These are phyloP conservation scores for Pelagophyceae sp. DNA, from an alignment of 352 stramenopile species.

Conservation along the genomic window DNA sequence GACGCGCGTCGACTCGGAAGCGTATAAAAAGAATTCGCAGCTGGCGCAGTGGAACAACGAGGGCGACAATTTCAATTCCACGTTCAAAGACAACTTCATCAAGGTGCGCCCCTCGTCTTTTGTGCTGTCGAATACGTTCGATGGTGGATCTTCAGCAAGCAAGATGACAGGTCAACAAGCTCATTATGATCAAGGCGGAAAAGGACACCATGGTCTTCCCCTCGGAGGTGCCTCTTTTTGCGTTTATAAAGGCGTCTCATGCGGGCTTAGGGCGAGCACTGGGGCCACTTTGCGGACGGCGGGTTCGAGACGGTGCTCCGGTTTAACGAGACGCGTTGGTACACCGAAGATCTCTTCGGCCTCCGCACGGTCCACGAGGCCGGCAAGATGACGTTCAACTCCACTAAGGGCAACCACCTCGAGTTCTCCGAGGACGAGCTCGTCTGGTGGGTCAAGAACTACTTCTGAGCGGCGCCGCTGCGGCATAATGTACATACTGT, in stretches of 20 bases:
- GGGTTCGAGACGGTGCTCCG: slow-evolving; percentile 56
- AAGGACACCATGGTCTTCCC: slow-evolving; percentile 75
- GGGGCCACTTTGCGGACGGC: slow-evolving; percentile 65
- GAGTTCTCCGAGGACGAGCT: slow-evolving; percentile 70
- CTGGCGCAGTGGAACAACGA: slow-evolving; percentile 73
- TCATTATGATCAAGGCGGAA: slow-evolving; percentile 75
- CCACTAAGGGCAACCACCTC: slow-evolving; percentile 77
- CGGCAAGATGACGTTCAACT: slow-evolving; percentile 75
- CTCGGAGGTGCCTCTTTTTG: no score
- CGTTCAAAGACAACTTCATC: slow-evolving; percentile 73
- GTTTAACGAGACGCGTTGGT: slow-evolving; percentile 85
- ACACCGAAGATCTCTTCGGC: slow-evolving; percentile 76
- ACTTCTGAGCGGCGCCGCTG: no score
- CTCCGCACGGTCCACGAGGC: slow-evolving; percentile 65
- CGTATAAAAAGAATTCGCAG: slow-evolving; percentile 45
- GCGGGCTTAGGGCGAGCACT: slow-evolving; percentile 56
- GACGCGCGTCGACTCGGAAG: slow-evolving; percentile 18
- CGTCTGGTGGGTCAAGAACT: slow-evolving; percentile 64
- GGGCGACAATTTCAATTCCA: slow-evolving; percentile 54
- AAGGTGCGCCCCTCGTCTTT: no score
- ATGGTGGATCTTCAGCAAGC: no score
- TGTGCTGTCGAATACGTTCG: no score
- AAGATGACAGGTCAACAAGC: slow-evolving; percentile 42
- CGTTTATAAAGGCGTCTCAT: no score
- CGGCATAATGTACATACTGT: no score